A percentile compares a stretch with the other conserved stretches of the same genome.
These are phyloP conservation scores for Jacaranda copaia DNA, from an alignment of 257 asterid species.

Conservation along the genomic window DNA sequence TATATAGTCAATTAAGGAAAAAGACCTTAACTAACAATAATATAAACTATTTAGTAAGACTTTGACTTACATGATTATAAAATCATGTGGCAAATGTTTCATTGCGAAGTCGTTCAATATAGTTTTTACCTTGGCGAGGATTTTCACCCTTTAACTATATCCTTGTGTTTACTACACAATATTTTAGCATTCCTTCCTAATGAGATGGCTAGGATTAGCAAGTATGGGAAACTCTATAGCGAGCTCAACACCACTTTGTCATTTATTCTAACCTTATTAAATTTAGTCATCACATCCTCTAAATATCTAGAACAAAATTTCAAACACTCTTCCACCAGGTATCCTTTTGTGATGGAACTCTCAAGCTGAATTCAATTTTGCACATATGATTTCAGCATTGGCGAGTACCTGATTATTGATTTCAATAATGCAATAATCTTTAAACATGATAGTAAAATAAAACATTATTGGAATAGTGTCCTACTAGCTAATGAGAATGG, in stretches of 20 bases:
- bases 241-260: background rate
- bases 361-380: slow-evolving; percentile 9
- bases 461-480: no score
- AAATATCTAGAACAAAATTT: slow-evolving; percentile 26
- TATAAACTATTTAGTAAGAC: background rate
- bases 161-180: background rate
- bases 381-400: slow-evolving; percentile 31
- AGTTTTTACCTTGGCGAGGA: background rate
- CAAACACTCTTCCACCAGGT: background rate
- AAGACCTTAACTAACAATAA: no score
- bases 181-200: background rate
- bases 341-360: slow-evolving; percentile 27
- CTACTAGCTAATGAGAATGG: no score
- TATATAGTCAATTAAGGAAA: no score
- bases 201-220: background rate
- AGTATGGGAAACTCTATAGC: background rate
- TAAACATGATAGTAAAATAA: no score
- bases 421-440: no score
- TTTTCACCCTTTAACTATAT: background rate
- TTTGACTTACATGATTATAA: no score
- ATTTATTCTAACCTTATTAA: slow-evolving; percentile 9
- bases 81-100: slow-evolving; percentile 19
- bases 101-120: slow-evolving; percentile 12
- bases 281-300: slow-evolving; percentile 8
- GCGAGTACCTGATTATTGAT: no score